Evolutionary conservation across 805 yeast genomes (phyloP), one percentile per base, ranked within the genome.

Genomic region (Wickerhamiella lipophila): DNA sequence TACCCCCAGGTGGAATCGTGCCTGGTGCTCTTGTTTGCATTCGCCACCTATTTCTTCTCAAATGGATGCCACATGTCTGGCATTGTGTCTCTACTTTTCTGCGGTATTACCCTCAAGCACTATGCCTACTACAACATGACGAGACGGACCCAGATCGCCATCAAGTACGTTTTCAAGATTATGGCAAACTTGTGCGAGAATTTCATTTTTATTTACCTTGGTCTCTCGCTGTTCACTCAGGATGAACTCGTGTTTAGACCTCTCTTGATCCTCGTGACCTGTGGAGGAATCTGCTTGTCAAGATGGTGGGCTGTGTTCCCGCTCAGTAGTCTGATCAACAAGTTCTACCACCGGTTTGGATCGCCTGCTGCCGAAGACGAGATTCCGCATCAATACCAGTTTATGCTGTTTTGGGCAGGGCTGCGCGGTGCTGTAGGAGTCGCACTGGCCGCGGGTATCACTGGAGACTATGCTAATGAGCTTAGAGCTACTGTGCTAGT

Each of bases 341-440:
- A 86, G 75, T 73, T 85, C 49, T 74, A 78, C 56, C 48, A 36
- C 29, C 42, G 48, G 36, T 35, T 45, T 18, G 42, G 48, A 23
- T 26, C 48, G 18, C 47, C 47, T 2, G n/a, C 27, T 2, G 73
- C 81, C 43, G 82, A 83, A 1, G 96, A 87, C 58, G 97, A 89
- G 66, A 87, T 92, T 53, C 92, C 95, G 22, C 89, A 85, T 59
- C 85, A 82, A 53, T 92, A 92, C 65, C 98, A 92, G 67, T 86
- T 87, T 84, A 92, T 92, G 98, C 86, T 89, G 46, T 92, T 92
- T 64, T 92, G 99, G 99, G 98, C 98, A 2, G 99, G 99, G 3
- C 71, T 92, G 50, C 74, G 99, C 61, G 99, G 99, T 52, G 99
- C 99, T 0, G 99, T 92, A 30, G 99, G 99, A 55, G 99, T 92